phyloP scores from a whole-genome alignment of 2,329 filamentous ascomycete species.

The Neurospora sp. region DNA sequence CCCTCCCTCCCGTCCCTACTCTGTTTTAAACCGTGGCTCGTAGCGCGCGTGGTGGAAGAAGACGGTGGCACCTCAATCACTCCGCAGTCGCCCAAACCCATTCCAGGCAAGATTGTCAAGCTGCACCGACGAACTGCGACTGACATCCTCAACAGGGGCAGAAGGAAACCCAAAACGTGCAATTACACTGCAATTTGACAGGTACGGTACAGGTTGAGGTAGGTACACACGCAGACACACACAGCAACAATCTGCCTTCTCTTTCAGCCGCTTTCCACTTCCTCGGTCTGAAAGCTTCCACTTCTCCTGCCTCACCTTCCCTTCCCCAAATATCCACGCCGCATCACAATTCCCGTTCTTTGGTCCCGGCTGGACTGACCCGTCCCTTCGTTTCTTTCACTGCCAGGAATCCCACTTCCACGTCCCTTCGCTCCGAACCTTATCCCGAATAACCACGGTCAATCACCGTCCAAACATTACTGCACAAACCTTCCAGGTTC shows the following conservation, averaged over 20 bases:
- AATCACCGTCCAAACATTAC: background rate
- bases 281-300: background rate
- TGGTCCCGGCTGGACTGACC: background rate
- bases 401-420: background rate
- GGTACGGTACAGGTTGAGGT: background rate
- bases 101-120: constrained; percentile 26
- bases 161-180: background rate
- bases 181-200: background rate
- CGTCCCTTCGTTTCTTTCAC: background rate
- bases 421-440: background rate
- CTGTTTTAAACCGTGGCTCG: constrained; percentile 27
- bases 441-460: background rate
- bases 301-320: background rate
- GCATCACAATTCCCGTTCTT: background rate
- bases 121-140: constrained; percentile 23
- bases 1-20: constrained; percentile 22
- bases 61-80: constrained; percentile 33
- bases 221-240: background rate
- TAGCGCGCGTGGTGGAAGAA: constrained; percentile 26
- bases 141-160: constrained; percentile 28
- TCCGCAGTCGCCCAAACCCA: constrained; percentile 36
- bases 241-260: background rate
- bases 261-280: background rate
- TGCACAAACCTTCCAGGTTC: background rate
- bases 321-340: background rate